Conservation (phyloP, 2,329 filamentous ascomycete genomes). For the Colletotrichum camelliae region DNA sequence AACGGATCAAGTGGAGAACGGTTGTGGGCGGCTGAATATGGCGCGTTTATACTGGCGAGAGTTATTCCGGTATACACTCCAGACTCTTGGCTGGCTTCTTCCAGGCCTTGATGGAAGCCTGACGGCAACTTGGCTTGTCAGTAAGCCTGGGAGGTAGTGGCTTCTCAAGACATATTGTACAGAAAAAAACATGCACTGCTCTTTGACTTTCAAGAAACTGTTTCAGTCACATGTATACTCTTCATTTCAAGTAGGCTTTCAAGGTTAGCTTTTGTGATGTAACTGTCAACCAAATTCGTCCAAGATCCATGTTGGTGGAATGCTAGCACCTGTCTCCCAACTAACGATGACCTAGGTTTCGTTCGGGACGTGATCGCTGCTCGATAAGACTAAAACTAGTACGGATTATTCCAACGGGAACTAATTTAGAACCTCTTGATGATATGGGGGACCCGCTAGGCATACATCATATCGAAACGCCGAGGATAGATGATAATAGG, state of each 20-base stretch:
- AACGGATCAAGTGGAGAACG: neutral
- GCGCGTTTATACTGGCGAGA: neutral
- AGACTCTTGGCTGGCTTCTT: neutral
- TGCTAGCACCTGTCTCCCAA: no score
- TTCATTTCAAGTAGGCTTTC: neutral
- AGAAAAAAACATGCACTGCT: neutral
- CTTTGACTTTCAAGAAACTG: accelerated
- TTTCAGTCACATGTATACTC: neutral
- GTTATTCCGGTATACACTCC: neutral
- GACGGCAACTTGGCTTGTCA: accelerated
- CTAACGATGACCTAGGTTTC: no score
- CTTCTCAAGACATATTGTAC: neutral
- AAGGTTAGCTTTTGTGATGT: neutral
- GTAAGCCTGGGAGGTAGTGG: neutral
- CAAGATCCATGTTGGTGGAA: no score
- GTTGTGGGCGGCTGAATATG: neutral
- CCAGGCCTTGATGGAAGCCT: neutral
- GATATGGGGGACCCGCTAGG: no score
- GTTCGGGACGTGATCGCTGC: no score
- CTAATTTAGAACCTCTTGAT: no score
- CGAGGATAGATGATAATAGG: no score
- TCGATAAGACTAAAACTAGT: no score
- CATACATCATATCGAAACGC: no score
- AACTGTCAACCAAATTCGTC: no score
- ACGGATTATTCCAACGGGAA: no score